phyloP scores from a whole-genome alignment of 441 rosid genomes.

The Populus tomentosa region DNA sequence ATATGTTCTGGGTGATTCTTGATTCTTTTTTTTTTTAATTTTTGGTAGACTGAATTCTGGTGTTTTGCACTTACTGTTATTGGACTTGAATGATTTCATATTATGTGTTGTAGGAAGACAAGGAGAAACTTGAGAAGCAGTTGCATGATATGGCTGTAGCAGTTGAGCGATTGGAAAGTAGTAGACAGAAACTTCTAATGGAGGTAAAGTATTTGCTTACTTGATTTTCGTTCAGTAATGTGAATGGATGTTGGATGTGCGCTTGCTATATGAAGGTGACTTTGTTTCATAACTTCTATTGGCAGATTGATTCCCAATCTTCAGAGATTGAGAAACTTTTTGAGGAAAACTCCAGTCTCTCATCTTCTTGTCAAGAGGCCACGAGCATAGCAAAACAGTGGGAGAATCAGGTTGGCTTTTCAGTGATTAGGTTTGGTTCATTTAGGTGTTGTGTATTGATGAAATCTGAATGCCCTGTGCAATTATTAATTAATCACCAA shows the following conservation, averaged over 20 bases:
- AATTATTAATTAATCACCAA: background rate
- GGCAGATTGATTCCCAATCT: slow-evolving; percentile 92
- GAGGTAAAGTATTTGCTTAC: slow-evolving; percentile 50
- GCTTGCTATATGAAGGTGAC: slow-evolving; percentile 8
- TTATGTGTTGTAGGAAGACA: slow-evolving; percentile 58
- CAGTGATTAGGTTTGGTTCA: background rate
- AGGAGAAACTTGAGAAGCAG: slow-evolving; percentile 84
- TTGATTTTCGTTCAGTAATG: slow-evolving; percentile 1
- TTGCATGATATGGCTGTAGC: slow-evolving; percentile 95
- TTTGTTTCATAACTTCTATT: slow-evolving; percentile 7
- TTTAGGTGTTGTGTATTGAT: background rate
- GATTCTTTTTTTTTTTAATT: background rate
- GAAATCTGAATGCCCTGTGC: background rate
- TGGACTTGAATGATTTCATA: slow-evolving; percentile 4
- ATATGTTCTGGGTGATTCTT: background rate
- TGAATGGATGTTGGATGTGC: slow-evolving; percentile 6
- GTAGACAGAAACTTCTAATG: slow-evolving; percentile 91
- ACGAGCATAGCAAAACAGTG: slow-evolving; percentile 57
- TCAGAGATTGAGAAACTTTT: slow-evolving; percentile 93
- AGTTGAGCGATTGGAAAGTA: slow-evolving; percentile 86
- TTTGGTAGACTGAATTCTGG: background rate
- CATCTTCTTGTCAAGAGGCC: slow-evolving; percentile 72
- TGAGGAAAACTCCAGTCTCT: slow-evolving; percentile 75
- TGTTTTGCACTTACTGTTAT: slow-evolving; percentile 4
- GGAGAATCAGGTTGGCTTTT: slow-evolving; percentile 80